These are phyloP conservation scores for Coemansia sp. DNA, from an alignment of 192 early-diverging fungal genomes.

Conservation along the genomic window DNA sequence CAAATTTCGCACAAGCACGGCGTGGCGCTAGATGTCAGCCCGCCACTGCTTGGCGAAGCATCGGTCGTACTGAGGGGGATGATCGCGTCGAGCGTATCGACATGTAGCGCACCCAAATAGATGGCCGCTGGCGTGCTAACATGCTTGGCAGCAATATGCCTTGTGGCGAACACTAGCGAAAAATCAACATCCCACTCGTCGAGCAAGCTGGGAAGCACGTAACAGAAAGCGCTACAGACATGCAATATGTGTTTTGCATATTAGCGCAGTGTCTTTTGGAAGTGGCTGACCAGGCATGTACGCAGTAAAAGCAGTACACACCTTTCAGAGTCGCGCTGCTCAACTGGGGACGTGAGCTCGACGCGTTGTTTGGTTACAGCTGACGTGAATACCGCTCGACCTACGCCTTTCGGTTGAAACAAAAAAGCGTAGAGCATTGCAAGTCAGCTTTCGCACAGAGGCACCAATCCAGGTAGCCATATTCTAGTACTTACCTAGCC, in stretches of 20 bases:
- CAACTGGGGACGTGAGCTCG: slow-evolving; percentile 7
- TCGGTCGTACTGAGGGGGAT: background rate
- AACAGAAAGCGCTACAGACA: slow-evolving; percentile 18
- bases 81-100: slow-evolving; percentile 35
- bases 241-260: background rate
- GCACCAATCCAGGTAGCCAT: background rate
- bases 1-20: slow-evolving; percentile 40
- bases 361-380: background rate
- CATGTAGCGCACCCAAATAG: slow-evolving; percentile 9
- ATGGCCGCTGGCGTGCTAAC: slow-evolving; percentile 2
- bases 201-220: slow-evolving; percentile 15
- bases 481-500: slow-evolving; percentile 19
- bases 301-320: slow-evolving; percentile 1
- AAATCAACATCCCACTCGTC: slow-evolving; percentile 33
- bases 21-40: background rate
- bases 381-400: slow-evolving; percentile 7
- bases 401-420: slow-evolving; percentile 6
- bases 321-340: slow-evolving; percentile 10
- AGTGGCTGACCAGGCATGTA: background rate
- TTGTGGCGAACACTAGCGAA: slow-evolving; percentile 24
- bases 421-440: background rate
- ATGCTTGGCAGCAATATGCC: slow-evolving; percentile 15
- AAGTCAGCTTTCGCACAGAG: background rate
- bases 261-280: background rate
- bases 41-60: background rate